Evolutionary conservation across 2,329 filamentous ascomycete genomes (phyloP).

Genomic region (Talaromyces atroroseus): DNA sequence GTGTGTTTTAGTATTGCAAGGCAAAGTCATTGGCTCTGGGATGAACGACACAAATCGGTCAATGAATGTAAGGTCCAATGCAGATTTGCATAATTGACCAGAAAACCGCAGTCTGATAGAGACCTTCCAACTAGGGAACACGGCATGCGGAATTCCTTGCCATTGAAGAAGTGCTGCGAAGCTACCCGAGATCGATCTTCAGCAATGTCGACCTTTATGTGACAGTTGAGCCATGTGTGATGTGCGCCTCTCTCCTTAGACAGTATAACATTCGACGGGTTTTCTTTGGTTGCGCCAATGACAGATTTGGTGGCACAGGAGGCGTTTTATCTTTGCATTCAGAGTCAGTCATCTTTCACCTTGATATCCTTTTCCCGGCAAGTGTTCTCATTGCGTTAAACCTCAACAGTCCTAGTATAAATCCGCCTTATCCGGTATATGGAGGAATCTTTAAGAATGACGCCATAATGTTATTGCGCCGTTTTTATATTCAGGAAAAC

Average conservation of each 20-base stretch:
- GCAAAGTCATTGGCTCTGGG: conserved; percentile 73
- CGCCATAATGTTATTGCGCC: conserved; percentile 82
- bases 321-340: conserved; percentile 84
- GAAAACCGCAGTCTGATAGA: not conserved
- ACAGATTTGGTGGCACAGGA: conserved; percentile 93
- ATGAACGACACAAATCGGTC: conserved; percentile 97
- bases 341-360: conserved; percentile 43
- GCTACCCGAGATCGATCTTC: conserved; percentile 63
- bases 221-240: conserved; percentile 96
- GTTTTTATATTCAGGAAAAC: conserved; percentile 98
- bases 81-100: not conserved
- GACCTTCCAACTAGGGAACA: conserved; percentile 65
- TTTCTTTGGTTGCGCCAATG: conserved; percentile 92
- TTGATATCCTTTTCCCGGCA: not conserved
- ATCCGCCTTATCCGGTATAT: conserved; percentile 73
- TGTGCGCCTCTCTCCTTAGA: conserved; percentile 89
- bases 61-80: conserved; percentile 51
- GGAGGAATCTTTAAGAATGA: conserved; percentile 87
- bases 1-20: conserved; percentile 81
- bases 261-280: conserved; percentile 85
- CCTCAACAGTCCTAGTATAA: conserved; percentile 58
- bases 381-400: not conserved
- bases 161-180: conserved; percentile 59
- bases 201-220: conserved; percentile 80
- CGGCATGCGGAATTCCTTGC: conserved; percentile 95